Evolutionary conservation across 2,329 filamentous ascomycete species (phyloP).

Genomic region (Ampelomyces quisqualis): DNA sequence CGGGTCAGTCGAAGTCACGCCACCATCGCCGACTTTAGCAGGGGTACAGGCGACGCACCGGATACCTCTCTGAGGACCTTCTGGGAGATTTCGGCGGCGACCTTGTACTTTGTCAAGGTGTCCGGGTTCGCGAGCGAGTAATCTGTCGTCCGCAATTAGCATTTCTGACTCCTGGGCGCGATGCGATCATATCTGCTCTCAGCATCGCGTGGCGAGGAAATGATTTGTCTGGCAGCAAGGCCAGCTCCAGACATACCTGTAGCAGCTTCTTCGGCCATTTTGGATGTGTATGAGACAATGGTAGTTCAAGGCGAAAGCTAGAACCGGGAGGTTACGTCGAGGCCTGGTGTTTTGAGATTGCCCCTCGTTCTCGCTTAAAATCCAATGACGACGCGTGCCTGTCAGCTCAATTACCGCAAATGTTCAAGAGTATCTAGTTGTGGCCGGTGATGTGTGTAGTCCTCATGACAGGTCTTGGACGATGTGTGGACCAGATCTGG

Average conservation of each 20-base stretch:
- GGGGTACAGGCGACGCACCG: conserved; percentile 45
- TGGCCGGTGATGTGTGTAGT: conserved; percentile 8
- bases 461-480: too few relatives aligned
- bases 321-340: conserved; percentile 26
- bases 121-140: conserved; percentile 89
- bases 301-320: conserved; percentile 23
- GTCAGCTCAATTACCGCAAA: too few relatives aligned
- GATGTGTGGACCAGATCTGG: too few relatives aligned
- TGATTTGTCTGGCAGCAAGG: conserved; percentile 1
- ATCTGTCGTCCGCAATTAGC: conserved; percentile 56
- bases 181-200: conserved; percentile 13
- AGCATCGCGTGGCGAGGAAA: too few relatives aligned
- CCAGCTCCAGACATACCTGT: conserved; percentile 28
- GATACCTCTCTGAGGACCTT: conserved; percentile 87
- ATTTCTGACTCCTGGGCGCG: conserved; percentile 19
- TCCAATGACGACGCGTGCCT: conserved; percentile 28
- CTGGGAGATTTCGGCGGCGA: conserved; percentile 89
- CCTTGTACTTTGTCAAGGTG: conserved; percentile 99
- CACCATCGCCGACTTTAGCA: neutral
- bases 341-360: conserved; percentile 35
- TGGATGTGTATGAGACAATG: conserved; percentile 27
- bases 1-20: conserved; percentile 27
- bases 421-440: too few relatives aligned
- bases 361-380: conserved; percentile 37
- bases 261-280: conserved; percentile 39